A percentile compares a stretch with the other conserved stretches of the same genome.
Conservation (phyloP, 2,329 filamentous ascomycete species). For the Curvularia lunata region DNA sequence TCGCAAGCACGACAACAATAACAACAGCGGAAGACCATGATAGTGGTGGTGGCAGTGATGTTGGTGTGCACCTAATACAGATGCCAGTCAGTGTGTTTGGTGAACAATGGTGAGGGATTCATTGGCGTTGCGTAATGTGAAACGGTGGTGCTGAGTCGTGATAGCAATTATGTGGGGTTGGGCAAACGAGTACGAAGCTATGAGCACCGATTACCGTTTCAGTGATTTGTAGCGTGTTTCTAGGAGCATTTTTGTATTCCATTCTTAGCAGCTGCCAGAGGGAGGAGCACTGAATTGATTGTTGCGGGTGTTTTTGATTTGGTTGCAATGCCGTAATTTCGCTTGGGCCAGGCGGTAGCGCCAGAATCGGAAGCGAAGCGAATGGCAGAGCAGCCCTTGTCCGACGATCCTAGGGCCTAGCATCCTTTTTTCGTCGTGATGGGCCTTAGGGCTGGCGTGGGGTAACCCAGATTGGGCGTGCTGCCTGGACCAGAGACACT, state of each 20-base stretch:
- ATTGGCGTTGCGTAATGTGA: slow-evolving; percentile 20
- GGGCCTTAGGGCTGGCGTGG: slow-evolving; percentile 30
- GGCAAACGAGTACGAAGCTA: slow-evolving; percentile 10
- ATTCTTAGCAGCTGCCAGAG: slow-evolving; percentile 6
- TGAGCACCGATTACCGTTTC: slow-evolving; percentile 19
- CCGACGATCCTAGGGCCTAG: slow-evolving; percentile 18
- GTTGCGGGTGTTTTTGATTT: background rate
- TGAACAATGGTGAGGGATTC: slow-evolving; percentile 1
- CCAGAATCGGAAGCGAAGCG: slow-evolving; percentile 12
- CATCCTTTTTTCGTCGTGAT: slow-evolving; percentile 24
- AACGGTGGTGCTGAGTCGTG: slow-evolving; percentile 30
- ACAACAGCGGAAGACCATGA: slow-evolving; percentile 2
- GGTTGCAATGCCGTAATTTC: slow-evolving; percentile 7
- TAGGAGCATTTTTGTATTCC: slow-evolving; percentile 2
- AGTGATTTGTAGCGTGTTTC: slow-evolving; percentile 18
- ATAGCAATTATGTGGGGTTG: slow-evolving; percentile 18
- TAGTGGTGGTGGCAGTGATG: background rate
- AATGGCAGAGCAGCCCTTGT: slow-evolving; percentile 17
- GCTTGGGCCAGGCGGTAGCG: slow-evolving; percentile 12
- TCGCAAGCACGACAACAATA: slow-evolving; percentile 1
- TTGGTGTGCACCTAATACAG: background rate
- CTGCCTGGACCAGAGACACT: slow-evolving; percentile 20
- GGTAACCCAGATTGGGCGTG: slow-evolving; percentile 25
- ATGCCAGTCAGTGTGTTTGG: background rate
- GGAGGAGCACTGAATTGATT: background rate